Percentiles rank a stretch among this genome's conserved stretches.
Conservation (phyloP, 306 rosid species). For the Datisca glomerata region DNA sequence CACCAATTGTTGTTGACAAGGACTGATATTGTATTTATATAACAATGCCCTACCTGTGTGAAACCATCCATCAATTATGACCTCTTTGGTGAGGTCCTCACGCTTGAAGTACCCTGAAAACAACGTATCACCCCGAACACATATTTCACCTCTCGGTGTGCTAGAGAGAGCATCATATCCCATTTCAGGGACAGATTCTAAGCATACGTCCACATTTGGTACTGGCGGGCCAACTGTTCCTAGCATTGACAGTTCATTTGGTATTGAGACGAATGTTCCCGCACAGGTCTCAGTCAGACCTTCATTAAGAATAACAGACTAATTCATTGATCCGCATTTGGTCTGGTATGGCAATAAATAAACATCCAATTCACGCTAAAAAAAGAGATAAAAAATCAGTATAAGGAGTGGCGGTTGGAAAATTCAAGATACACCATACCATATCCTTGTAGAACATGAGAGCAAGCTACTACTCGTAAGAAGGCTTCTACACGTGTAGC, state of each 20-base stretch:
- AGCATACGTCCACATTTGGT: slow-evolving; percentile 85
- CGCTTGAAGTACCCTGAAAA: slow-evolving; percentile 91
- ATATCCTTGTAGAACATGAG: slow-evolving; percentile 96
- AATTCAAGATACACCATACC: slow-evolving; percentile 32
- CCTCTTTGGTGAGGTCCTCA: slow-evolving; percentile 89
- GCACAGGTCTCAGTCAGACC: slow-evolving; percentile 98
- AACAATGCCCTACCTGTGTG: slow-evolving; percentile 61
- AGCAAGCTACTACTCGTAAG: slow-evolving; percentile 82
- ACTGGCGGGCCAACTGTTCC: slow-evolving; percentile 99
- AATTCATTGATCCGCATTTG: background rate
- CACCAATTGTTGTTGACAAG: background rate
- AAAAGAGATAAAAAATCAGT: background rate
- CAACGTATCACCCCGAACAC: slow-evolving; percentile 65
- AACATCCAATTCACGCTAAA: background rate
- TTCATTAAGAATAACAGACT: slow-evolving; percentile 16
- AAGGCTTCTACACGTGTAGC: slow-evolving; percentile 66
- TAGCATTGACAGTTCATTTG: slow-evolving; percentile 72
- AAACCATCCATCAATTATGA: slow-evolving; percentile 81
- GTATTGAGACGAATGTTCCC: slow-evolving; percentile 91
- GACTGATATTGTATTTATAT: background rate
- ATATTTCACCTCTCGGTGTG: slow-evolving; percentile 84
- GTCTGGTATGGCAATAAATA: too few species aligned
- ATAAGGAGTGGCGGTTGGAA: background rate
- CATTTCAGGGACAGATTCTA: slow-evolving; percentile 98
- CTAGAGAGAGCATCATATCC: slow-evolving; percentile 75